Percentiles rank a stretch among this genome's conserved stretches.
Conservation (phyloP, 805 yeast genomes). For the Wickerhamiella cacticola region DNA sequence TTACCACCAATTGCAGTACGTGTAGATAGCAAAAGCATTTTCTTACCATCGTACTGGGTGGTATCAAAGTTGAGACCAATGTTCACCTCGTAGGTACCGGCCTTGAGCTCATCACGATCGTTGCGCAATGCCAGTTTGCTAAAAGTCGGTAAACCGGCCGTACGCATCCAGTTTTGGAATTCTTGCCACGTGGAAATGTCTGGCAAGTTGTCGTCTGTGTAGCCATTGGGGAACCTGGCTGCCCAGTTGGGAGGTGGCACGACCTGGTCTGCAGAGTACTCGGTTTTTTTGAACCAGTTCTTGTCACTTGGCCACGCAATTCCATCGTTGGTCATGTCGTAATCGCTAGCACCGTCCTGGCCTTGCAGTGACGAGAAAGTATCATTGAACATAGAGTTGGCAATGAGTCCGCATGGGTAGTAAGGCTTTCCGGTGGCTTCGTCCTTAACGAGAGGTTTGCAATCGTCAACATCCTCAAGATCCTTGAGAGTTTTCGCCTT, state of each 20-base stretch:
- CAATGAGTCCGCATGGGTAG: conserved; percentile 93
- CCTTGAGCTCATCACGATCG: conserved; percentile 40
- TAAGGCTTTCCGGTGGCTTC: conserved; percentile 42
- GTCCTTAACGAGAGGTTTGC: conserved; percentile 47
- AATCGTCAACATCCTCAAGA: conserved; percentile 39
- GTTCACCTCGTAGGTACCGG: conserved; percentile 59
- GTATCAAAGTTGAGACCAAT: conserved; percentile 76
- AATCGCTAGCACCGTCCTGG: conserved; percentile 28
- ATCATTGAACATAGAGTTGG: conserved; percentile 87
- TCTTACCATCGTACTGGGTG: conserved; percentile 74
- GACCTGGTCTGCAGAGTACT: conserved; percentile 53
- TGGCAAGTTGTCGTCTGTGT: conserved; percentile 70
- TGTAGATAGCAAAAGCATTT: conserved; percentile 69
- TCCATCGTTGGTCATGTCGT: conserved; percentile 39
- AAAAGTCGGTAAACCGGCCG: conserved; percentile 86
- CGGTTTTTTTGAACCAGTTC: conserved; percentile 57
- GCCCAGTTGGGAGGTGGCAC: conserved; percentile 95
- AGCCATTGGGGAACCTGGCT: conserved; percentile 69
- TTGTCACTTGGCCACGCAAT: conserved; percentile 83
- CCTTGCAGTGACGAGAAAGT: conserved; percentile 42
- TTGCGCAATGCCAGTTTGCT: conserved; percentile 72
- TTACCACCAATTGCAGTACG: conserved; percentile 79
- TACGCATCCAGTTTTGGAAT: conserved; percentile 95
- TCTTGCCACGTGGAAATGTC: conserved; percentile 66
- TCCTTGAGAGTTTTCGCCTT: conserved; percentile 43